Evolutionary conservation across 179 eudicot genomes (phyloP).

Genomic region (Amaranthus tricolor): DNA sequence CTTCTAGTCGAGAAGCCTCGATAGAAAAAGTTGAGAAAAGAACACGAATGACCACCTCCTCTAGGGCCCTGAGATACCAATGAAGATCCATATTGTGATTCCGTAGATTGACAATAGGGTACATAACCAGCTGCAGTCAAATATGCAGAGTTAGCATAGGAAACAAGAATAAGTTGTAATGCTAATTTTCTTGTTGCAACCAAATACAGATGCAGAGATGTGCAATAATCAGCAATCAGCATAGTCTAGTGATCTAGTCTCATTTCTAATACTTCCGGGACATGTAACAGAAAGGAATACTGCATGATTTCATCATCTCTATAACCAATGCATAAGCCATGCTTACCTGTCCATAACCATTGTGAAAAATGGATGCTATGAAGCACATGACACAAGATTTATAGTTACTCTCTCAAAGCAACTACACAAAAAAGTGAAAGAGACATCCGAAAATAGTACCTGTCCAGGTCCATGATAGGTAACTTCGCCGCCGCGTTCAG

Average conservation of each 20-base stretch:
- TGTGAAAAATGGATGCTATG: not conserved
- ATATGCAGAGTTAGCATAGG: conserved; percentile 20
- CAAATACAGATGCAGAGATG: not conserved
- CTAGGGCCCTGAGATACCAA: conserved; percentile 92
- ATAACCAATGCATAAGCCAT: not conserved
- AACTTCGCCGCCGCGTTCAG: conserved; percentile 96
- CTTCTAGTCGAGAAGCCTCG: conserved; percentile 63
- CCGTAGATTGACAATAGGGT: conserved; percentile 85
- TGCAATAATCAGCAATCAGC: not conserved
- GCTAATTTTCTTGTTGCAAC: not conserved
- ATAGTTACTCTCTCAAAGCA: not conserved
- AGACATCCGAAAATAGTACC: conserved; percentile 34
- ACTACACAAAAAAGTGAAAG: not conserved
- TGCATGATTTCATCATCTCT: not conserved
- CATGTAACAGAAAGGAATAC: not conserved
- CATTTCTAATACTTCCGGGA: not conserved
- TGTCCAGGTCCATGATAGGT: conserved; percentile 99
- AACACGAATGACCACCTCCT: conserved; percentile 85
- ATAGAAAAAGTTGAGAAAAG: conserved; percentile 67
- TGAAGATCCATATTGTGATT: conserved; percentile 94
- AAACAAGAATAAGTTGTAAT: not conserved
- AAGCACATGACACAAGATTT: conserved; percentile 5
- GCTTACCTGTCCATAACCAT: not conserved
- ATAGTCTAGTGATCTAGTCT: not conserved
- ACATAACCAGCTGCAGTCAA: conserved; percentile 71